A percentile compares a stretch with the other conserved stretches of the same genome.
Conservation (phyloP, 164 flowering plant genomes). For the Umbilicus rupestris region DNA sequence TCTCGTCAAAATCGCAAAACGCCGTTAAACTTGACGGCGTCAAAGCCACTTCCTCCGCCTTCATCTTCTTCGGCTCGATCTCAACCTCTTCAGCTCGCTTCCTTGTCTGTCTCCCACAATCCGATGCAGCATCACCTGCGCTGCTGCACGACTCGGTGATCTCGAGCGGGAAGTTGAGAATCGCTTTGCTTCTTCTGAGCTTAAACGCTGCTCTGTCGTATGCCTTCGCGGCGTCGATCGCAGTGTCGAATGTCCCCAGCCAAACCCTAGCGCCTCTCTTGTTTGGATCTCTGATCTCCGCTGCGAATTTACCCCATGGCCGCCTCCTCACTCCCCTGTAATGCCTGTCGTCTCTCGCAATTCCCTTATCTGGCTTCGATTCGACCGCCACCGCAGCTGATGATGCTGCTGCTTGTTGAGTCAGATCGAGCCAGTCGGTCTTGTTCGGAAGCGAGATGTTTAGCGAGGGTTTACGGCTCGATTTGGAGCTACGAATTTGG, state of each 20-base stretch:
- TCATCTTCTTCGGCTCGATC: constrained; percentile 6
- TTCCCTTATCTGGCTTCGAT: neutral
- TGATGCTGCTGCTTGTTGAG: neutral
- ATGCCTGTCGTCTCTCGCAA: constrained; percentile 15
- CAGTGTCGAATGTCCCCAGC: constrained; percentile 43
- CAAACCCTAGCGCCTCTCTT: constrained; percentile 35
- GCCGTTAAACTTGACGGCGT: constrained; percentile 32
- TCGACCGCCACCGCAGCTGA: neutral
- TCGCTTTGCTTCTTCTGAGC: constrained; percentile 45
- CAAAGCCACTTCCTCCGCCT: constrained; percentile 12
- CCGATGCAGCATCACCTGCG: neutral
- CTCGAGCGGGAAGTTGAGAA: constrained; percentile 43
- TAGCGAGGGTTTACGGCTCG: constrained; percentile 21
- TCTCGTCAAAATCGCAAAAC: constrained; percentile 19
- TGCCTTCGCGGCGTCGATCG: constrained; percentile 52
- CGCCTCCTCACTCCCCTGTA: constrained; percentile 46
- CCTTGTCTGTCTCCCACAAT: constrained; percentile 19
- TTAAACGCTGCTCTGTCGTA: constrained; percentile 48
- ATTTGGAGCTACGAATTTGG: constrained; percentile 12
- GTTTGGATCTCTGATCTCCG: constrained; percentile 50
- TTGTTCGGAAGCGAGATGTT: constrained; percentile 29
- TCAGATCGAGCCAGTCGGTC: constrained; percentile 19
- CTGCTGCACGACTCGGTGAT: constrained; percentile 18
- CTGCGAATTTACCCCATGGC: constrained; percentile 54
- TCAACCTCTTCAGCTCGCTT: constrained; percentile 8